Conservation (phyloP, 2,329 filamentous ascomycete genomes). For the Pseudogymnoascus sp. region DNA sequence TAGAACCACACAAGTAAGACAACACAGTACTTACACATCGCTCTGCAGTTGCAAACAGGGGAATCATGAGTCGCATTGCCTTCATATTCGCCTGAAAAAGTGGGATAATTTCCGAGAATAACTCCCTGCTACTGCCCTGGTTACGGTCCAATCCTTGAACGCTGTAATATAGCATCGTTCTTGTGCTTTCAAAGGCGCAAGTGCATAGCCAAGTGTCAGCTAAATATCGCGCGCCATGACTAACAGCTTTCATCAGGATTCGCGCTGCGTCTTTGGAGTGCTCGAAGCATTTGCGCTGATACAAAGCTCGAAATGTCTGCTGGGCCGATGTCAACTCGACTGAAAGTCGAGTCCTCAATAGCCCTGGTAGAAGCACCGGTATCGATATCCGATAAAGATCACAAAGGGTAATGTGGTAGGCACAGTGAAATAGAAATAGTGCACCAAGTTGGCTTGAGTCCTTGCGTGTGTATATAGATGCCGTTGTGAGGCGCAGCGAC, state of each 20-base stretch:
- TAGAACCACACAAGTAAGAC: neutral
- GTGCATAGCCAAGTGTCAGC: slow-evolving; percentile 38
- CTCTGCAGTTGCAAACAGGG: slow-evolving; percentile 5
- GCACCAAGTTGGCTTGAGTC: slow-evolving; percentile 39
- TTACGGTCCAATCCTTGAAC: slow-evolving; percentile 32
- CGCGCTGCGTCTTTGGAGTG: slow-evolving; percentile 21
- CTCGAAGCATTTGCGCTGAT: slow-evolving; percentile 6
- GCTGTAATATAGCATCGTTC: slow-evolving; percentile 41
- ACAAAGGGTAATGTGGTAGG: slow-evolving; percentile 38
- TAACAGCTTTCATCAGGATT: slow-evolving; percentile 33
- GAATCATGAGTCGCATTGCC: slow-evolving; percentile 6
- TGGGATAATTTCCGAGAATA: slow-evolving; percentile 1
- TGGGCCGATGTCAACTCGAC: slow-evolving; percentile 33
- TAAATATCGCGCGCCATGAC: slow-evolving; percentile 33
- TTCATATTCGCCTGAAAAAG: slow-evolving; percentile 7
- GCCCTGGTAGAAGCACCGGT: slow-evolving; percentile 36
- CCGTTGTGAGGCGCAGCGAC: slow-evolving; percentile 35
- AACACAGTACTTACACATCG: neutral
- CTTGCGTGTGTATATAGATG: slow-evolving; percentile 38
- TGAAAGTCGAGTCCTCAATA: slow-evolving; percentile 32
- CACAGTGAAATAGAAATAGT: slow-evolving; percentile 37
- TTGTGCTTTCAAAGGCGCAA: slow-evolving; percentile 39
- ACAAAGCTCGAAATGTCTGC: slow-evolving; percentile 25
- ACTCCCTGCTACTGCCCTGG: slow-evolving; percentile 9
- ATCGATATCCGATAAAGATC: slow-evolving; percentile 39